Conservation (phyloP, 371 early-diverging fungal species). For the Entomophthora muscae region DNA sequence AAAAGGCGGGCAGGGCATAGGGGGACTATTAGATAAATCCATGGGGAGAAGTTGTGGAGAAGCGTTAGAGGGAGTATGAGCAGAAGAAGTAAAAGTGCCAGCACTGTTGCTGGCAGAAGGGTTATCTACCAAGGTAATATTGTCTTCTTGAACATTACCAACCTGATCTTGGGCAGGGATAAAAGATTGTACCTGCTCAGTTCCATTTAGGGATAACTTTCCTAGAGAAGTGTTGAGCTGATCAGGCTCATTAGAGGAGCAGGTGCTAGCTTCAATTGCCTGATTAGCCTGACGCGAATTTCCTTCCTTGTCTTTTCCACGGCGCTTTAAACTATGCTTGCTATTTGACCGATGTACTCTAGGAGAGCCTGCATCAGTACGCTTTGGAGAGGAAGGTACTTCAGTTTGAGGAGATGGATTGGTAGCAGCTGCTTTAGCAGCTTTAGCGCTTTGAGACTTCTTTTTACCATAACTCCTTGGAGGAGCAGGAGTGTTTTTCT, state of each 20-base stretch:
- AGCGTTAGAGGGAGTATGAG: not conserved
- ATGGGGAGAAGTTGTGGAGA: not conserved
- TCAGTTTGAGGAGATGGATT: not conserved
- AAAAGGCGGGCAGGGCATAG: conserved; percentile 2
- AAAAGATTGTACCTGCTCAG: not conserved
- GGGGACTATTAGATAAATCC: not conserved
- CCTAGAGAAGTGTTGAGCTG: not conserved
- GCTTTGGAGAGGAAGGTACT: not conserved
- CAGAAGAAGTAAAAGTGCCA: not conserved
- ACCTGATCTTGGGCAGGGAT: not conserved
- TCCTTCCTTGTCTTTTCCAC: not conserved
- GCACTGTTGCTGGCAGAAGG: not conserved
- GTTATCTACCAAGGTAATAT: not conserved
- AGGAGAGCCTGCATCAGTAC: not conserved
- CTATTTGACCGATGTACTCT: not conserved
- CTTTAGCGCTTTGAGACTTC: not conserved
- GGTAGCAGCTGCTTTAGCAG: not conserved
- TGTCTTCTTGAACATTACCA: not conserved
- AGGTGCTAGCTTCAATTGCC: not conserved
- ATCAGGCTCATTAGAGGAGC: not conserved
- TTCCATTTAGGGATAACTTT: not conserved
- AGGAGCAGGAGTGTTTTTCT: not conserved
- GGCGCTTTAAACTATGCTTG: not conserved
- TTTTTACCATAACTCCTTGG: not conserved
- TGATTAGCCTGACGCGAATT: not conserved